phyloP scores from a whole-genome alignment of 148 eudicot genomes.

The Oxyria digyna region DNA sequence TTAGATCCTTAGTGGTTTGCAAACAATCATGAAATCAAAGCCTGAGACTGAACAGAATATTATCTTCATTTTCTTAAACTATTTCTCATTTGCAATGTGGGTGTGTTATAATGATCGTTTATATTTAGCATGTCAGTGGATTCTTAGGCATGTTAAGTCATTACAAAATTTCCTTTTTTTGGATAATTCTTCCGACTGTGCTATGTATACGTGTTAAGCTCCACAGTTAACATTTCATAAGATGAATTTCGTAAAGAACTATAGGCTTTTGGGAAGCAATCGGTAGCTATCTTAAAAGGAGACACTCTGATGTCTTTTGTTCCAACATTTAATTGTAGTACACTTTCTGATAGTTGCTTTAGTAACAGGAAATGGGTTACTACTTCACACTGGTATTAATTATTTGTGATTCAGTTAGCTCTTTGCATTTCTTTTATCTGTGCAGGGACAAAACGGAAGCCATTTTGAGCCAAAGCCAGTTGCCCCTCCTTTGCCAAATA shows the following conservation, averaged over 20 bases:
- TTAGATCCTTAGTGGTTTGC: not conserved
- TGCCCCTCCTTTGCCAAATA: conserved; percentile 81
- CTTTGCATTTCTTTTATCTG: not conserved
- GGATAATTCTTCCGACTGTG: not conserved
- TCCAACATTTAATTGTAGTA: not conserved
- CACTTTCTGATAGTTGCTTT: not conserved
- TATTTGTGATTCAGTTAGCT: not conserved
- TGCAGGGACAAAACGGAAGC: conserved; percentile 97
- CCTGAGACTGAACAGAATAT: not conserved
- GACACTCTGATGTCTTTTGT: not conserved
- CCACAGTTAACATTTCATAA: not conserved
- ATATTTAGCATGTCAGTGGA: not conserved
- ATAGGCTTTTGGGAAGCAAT: no score
- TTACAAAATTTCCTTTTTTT: not conserved
- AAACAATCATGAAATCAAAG: not conserved
- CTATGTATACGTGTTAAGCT: not conserved
- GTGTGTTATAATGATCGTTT: not conserved
- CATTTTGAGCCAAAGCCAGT: conserved; percentile 91
- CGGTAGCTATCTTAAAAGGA: no score
- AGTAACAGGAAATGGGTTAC: not conserved
- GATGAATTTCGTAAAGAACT: not conserved
- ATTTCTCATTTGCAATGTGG: not conserved
- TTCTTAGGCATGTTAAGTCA: not conserved
- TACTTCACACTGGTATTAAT: not conserved
- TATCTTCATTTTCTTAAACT: not conserved